Evolutionary conservation across 371 early-diverging fungal species (phyloP), one percentile per base, ranked within the genome.

Genomic region (Mortierella sp.): DNA sequence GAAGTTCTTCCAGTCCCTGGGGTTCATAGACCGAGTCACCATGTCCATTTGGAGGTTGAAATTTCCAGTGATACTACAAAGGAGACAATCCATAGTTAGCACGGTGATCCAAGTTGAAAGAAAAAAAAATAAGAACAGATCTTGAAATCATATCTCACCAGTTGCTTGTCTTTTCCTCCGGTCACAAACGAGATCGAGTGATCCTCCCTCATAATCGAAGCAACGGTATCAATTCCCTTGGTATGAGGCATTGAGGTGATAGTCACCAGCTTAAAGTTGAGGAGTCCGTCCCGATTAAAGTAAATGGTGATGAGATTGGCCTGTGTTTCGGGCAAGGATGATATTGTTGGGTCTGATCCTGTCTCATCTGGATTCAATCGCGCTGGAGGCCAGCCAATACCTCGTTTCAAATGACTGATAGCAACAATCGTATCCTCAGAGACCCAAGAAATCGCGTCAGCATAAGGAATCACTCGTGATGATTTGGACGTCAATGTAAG

Each of bases 401-500:
- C 64, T 14, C 28, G 18, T 48, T 68, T 71, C 57, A 76, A 43
- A 53, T 71, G 76, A 25, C 76, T 76, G n/a, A 68, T 64, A 0
- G 65, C 76, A 4, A 68, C 68, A 46, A 76, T 44, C 4, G 70
- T 63, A 44, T 76, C 64, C 48, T 71, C 72, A 0, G 61, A 47
- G 2, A 71, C 65, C 76, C 76, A 76, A 14, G 64, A 50, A 21
- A 76, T 29, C 1, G 68, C 25, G 45, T 76, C 76, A 2, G 76
- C 30, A 46, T 64, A 76, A 1, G 76, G 76, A 16, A 76, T 70
- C n/a, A 71, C 66, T 4, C 68, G 68, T 7, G 59, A 28, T 21
- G 57, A 51, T 16, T 29, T 56, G 4, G 63, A 19, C 3, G 53
- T 47, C 29, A 64, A 19, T 9, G 52, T 37, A 7, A 69, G 21